Percentiles rank a stretch among this genome's conserved stretches.
phyloP scores from a whole-genome alignment of 176 grass and related monocot genomes.

The Chloris gayana region DNA sequence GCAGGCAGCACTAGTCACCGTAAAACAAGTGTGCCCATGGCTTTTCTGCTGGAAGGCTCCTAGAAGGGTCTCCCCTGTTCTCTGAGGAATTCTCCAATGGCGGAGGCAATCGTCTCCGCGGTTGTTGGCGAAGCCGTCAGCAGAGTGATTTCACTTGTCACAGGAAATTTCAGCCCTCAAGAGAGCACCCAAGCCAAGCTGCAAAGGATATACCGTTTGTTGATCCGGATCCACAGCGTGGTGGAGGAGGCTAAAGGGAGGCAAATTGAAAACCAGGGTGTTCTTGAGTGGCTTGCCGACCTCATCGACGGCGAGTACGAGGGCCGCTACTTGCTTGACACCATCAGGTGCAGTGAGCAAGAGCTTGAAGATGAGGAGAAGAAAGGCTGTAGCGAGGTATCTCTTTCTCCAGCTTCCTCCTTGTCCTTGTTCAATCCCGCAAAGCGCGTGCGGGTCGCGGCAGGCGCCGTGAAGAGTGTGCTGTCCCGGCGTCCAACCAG shows the following conservation, averaged over 20 bases:
- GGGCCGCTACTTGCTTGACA: constrained; percentile 39
- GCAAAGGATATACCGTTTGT: background rate
- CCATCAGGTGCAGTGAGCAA: background rate
- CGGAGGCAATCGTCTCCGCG: constrained; percentile 8
- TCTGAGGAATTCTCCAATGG: background rate
- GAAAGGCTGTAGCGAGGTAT: background rate
- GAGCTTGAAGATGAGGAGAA: background rate
- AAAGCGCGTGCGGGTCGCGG: background rate
- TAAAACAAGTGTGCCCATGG: background rate
- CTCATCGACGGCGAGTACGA: background rate
- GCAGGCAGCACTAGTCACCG: background rate
- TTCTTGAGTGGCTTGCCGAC: constrained; percentile 27
- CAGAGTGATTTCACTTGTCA: constrained; percentile 28
- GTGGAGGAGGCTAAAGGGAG: constrained; percentile 35
- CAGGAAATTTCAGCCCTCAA: background rate
- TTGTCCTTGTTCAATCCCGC: constrained; percentile 23
- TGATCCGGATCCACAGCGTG: constrained; percentile 34
- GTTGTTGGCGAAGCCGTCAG: constrained; percentile 15
- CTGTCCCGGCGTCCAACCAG: background rate
- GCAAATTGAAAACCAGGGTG: constrained; percentile 35
- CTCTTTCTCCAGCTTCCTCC: background rate
- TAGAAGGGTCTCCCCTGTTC: background rate
- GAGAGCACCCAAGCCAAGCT: constrained; percentile 20
- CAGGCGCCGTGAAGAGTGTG: constrained; percentile 4
- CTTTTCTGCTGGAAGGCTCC: background rate